Conservation (phyloP, 2,329 filamentous ascomycete species). For the Akanthomyces uredinophilus region DNA sequence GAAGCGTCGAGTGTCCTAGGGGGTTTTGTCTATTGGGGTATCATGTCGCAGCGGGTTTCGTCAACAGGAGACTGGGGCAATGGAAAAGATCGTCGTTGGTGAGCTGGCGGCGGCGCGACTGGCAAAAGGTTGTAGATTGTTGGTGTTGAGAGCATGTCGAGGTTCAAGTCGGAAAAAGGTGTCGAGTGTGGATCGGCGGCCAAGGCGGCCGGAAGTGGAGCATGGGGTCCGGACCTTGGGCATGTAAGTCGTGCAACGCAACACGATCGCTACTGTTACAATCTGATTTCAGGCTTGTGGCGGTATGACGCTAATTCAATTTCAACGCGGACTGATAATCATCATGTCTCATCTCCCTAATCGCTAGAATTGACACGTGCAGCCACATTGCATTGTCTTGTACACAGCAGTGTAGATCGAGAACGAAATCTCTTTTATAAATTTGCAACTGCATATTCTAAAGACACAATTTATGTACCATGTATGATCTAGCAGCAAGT, state of each 20-base stretch:
- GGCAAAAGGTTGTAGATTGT: neutral
- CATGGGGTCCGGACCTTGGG: neutral
- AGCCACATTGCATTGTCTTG: neutral
- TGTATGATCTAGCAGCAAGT: constrained; percentile 11
- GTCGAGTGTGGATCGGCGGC: constrained; percentile 1
- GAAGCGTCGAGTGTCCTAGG: neutral
- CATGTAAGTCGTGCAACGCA: neutral
- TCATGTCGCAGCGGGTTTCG: neutral
- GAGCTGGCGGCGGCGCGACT: neutral
- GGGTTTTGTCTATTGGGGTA: neutral
- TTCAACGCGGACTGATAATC: neutral
- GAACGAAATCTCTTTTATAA: neutral
- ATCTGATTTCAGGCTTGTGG: neutral
- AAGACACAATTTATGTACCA: neutral
- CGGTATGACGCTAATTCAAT: no score
- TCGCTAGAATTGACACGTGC: neutral
- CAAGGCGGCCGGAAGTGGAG: neutral
- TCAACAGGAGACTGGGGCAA: neutral
- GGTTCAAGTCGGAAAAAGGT: neutral
- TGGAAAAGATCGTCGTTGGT: neutral
- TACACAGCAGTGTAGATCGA: neutral
- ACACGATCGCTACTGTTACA: neutral
- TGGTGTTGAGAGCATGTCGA: neutral
- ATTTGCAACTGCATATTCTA: neutral
- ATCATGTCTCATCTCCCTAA: neutral